Evolutionary conservation across 2,329 filamentous ascomycete genomes (phyloP).

Genomic region (Colletotrichum cuscutae): DNA sequence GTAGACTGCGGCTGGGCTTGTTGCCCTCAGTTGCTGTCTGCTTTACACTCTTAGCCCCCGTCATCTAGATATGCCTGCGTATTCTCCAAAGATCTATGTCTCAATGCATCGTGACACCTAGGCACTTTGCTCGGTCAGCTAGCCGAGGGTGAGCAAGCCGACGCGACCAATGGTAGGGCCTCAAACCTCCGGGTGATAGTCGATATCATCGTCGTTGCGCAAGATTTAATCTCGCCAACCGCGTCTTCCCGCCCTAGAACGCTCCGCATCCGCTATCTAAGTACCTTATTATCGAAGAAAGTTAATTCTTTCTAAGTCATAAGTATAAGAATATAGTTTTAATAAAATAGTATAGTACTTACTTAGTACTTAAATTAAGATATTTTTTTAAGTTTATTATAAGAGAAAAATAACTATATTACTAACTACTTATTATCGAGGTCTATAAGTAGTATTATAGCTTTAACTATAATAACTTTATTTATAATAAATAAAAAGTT

Average conservation of each 20-base stretch:
- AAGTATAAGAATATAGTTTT: no score
- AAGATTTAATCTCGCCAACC: slow-evolving; percentile 34
- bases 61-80: not conserved
- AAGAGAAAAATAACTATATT: no score
- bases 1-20: not conserved
- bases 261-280: slow-evolving; percentile 22
- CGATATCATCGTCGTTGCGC: slow-evolving; percentile 23
- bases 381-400: no score
- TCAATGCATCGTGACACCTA: slow-evolving; percentile 6
- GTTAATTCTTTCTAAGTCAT: no score
- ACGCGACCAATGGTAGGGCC: slow-evolving; percentile 15
- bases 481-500: no score
- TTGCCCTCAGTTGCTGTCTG: not conserved
- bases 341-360: no score
- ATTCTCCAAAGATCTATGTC: not conserved
- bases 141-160: slow-evolving; percentile 22
- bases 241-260: slow-evolving; percentile 29
- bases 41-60: no score
- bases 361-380: no score
- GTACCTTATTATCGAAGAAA: no score
- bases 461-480: no score
- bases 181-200: not conserved
- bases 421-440: no score
- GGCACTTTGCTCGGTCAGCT: slow-evolving; percentile 11
- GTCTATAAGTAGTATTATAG: no score